Conservation (phyloP, 371 early-diverging fungal genomes). For the Apophysomyces sp. region DNA sequence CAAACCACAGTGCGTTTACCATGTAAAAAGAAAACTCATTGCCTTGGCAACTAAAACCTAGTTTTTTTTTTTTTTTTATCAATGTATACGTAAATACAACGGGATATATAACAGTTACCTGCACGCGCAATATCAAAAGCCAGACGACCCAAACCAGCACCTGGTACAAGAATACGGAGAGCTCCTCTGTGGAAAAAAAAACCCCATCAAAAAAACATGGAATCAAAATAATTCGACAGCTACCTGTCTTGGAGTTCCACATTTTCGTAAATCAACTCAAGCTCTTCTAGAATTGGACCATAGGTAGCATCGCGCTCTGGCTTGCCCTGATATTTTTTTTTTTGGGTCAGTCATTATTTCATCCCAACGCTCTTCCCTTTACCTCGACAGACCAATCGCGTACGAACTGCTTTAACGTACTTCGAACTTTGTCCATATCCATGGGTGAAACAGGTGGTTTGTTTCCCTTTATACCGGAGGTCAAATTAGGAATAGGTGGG, state of each 20-base stretch:
- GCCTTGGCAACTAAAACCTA: constrained; percentile 84
- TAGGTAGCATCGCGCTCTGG: constrained; percentile 80
- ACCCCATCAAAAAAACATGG: background rate
- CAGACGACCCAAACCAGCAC: constrained; percentile 90
- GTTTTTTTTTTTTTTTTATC: background rate
- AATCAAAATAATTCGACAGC: background rate
- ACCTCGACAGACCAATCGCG: constrained; percentile 88
- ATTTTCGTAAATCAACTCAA: constrained; percentile 56
- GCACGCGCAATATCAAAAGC: constrained; percentile 80
- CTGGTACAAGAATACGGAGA: constrained; percentile 78
- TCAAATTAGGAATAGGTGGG: background rate
- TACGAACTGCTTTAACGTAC: constrained; percentile 89
- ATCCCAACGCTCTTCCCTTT: constrained; percentile 4
- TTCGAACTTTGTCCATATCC: constrained; percentile 88
- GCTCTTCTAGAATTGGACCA: constrained; percentile 73
- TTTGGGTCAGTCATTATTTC: background rate
- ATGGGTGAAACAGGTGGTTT: constrained; percentile 56
- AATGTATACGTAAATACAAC: background rate
- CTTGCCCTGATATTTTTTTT: constrained; percentile 59
- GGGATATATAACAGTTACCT: constrained; percentile 36
- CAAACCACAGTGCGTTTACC: constrained; percentile 36
- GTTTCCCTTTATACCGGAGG: constrained; percentile 9
- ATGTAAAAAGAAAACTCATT: constrained; percentile 82
- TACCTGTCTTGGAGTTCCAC: constrained; percentile 47
- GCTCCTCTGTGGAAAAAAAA: too few relatives aligned